Percentiles rank a stretch among this genome's conserved stretches.
phyloP scores from a whole-genome alignment of 192 early-diverging fungal genomes.

The Phlyctochytrium planicorne region DNA sequence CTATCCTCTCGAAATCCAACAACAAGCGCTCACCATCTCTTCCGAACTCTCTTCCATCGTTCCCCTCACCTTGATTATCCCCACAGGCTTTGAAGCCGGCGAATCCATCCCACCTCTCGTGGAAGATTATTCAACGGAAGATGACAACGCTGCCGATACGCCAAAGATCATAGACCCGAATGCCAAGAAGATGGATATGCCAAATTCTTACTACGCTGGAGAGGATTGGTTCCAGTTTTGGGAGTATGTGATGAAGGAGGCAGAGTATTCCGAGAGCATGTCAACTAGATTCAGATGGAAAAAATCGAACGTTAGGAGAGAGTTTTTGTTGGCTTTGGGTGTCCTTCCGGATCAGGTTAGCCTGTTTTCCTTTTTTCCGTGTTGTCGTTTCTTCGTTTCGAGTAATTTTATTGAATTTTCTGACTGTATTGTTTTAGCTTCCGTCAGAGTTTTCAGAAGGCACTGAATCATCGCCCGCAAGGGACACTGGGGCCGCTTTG shows the following conservation, averaged over 20 bases:
- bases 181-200: conserved; percentile 20
- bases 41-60: too few relatives aligned
- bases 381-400: not conserved
- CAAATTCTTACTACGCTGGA: conserved; percentile 18
- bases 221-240: conserved; percentile 34
- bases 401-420: not conserved
- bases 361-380: conserved; percentile 16
- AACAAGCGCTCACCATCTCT: too few relatives aligned
- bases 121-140: too few relatives aligned
- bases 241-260: conserved; percentile 26
- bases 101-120: too few relatives aligned
- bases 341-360: conserved; percentile 32
- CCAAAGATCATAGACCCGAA: too few relatives aligned
- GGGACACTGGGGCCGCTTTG: too few relatives aligned
- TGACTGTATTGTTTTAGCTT: not conserved
- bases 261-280: conserved; percentile 31
- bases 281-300: conserved; percentile 48
- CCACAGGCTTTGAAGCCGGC: too few relatives aligned
- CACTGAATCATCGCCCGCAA: too few relatives aligned
- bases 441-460: not conserved
- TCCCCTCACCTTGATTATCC: too few relatives aligned
- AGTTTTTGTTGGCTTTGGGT: conserved; percentile 36
- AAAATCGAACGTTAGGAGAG: conserved; percentile 28
- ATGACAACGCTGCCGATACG: too few relatives aligned
- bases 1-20: too few relatives aligned